Evolutionary conservation across 306 rosid species (phyloP).

Genomic region (Nissolia schottii): DNA sequence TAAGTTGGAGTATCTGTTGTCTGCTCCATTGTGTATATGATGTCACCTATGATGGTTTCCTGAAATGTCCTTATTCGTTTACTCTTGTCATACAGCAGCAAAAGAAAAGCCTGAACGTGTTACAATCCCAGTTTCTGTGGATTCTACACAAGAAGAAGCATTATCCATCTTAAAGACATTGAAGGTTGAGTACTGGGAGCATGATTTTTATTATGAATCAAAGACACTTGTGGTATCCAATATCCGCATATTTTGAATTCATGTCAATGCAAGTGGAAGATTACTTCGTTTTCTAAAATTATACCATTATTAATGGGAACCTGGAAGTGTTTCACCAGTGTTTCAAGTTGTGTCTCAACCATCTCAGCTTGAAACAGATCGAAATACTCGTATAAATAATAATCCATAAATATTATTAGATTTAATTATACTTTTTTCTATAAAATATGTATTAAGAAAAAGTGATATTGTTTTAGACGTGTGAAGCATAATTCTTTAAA

Average conservation of each 20-base stretch:
- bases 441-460: background rate
- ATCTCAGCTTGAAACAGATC: background rate
- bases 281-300: background rate
- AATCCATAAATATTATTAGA: background rate
- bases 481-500: background rate
- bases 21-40: background rate
- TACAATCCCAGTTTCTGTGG: constrained; percentile 54
- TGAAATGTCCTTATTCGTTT: background rate
- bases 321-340: background rate
- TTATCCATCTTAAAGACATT: constrained; percentile 58
- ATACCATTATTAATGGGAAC: background rate
- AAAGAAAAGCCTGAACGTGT: constrained; percentile 49
- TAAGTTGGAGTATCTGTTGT: background rate
- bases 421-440: background rate
- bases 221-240: background rate
- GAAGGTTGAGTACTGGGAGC: constrained; percentile 56
- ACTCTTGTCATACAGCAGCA: constrained; percentile 24
- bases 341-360: background rate
- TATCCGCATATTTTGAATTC: background rate
- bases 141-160: constrained; percentile 83
- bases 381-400: background rate
- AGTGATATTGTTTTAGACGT: background rate
- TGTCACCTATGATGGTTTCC: background rate
- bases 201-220: constrained; percentile 1
- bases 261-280: background rate